Percentiles rank a stretch among this genome's conserved stretches.
Conservation (phyloP, 345 rosid genomes). For the Boechera divaricarpa region DNA sequence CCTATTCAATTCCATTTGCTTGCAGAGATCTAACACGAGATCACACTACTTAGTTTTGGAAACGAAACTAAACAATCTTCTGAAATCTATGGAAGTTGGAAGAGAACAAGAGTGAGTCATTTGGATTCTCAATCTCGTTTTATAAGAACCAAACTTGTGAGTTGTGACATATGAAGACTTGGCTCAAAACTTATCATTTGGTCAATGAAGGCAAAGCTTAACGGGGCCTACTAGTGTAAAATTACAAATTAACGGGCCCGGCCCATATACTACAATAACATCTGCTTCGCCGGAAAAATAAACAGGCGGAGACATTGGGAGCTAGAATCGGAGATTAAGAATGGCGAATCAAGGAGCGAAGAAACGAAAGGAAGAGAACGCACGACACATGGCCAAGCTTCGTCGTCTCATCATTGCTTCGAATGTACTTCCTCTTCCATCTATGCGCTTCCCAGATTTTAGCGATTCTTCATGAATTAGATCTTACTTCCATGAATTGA, state of each 20-base stretch:
- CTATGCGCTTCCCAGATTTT: not conserved
- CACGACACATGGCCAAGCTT: not conserved
- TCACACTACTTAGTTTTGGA: no score
- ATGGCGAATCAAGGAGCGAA: slow-evolving; percentile 33
- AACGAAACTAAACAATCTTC: no score
- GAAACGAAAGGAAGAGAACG: slow-evolving; percentile 30
- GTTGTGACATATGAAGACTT: no score
- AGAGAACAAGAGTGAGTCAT: not conserved
- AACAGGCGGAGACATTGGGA: not conserved
- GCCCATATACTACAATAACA: not conserved
- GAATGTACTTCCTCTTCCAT: not conserved
- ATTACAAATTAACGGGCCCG: not conserved
- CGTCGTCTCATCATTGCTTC: slow-evolving; percentile 21
- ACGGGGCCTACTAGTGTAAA: not conserved
- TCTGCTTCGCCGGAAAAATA: not conserved
- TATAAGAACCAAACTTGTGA: not conserved
- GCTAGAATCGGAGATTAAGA: not conserved
- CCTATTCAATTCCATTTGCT: no score
- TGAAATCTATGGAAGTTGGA: no score
- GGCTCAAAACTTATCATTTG: no score
- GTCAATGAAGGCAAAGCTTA: not conserved
- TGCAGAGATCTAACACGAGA: no score
- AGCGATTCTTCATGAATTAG: not conserved
- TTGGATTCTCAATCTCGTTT: not conserved
- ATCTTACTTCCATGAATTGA: not conserved